phyloP scores from a whole-genome alignment of 768 basidiomycete species.

The Leccinum disarticulatum region DNA sequence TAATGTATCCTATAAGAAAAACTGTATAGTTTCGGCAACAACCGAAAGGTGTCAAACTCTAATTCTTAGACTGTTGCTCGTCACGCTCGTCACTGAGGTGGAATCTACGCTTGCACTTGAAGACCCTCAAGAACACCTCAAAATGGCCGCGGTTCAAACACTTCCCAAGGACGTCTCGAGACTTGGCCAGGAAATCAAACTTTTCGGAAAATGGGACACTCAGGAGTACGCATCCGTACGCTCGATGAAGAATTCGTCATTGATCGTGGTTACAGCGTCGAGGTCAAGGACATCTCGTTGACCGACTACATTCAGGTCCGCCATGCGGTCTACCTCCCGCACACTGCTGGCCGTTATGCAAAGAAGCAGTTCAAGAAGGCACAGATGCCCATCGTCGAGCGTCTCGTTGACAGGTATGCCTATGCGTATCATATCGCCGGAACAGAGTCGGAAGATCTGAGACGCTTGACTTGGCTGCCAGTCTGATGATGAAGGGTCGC shows the following conservation, averaged over 20 bases:
- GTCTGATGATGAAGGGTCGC: slow-evolving; percentile 99
- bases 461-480: slow-evolving; percentile 29
- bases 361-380: slow-evolving; percentile 99
- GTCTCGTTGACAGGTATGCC: slow-evolving; percentile 90
- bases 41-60: slow-evolving; percentile 30
- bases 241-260: slow-evolving; percentile 2
- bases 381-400: slow-evolving; percentile 99
- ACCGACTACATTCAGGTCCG: slow-evolving; percentile 99
- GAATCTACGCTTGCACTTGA: slow-evolving; percentile 18
- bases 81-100: slow-evolving; percentile 20
- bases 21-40: slow-evolving; percentile 32
- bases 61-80: slow-evolving; percentile 6
- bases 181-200: slow-evolving; percentile 85
- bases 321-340: slow-evolving; percentile 95
- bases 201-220: slow-evolving; percentile 99
- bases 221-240: slow-evolving; percentile 69
- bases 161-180: slow-evolving; percentile 83
- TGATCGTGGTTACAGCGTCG: slow-evolving; percentile 60
- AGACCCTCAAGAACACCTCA: slow-evolving; percentile 38
- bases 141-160: slow-evolving; percentile 66
- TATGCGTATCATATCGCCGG: background rate
- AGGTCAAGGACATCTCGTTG: slow-evolving; percentile 98
- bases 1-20: slow-evolving; percentile 4
- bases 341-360: slow-evolving; percentile 98
- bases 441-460: slow-evolving; percentile 5